phyloP scores from a whole-genome alignment of 768 basidiomycete species.

The Tephrocybe sp. region DNA sequence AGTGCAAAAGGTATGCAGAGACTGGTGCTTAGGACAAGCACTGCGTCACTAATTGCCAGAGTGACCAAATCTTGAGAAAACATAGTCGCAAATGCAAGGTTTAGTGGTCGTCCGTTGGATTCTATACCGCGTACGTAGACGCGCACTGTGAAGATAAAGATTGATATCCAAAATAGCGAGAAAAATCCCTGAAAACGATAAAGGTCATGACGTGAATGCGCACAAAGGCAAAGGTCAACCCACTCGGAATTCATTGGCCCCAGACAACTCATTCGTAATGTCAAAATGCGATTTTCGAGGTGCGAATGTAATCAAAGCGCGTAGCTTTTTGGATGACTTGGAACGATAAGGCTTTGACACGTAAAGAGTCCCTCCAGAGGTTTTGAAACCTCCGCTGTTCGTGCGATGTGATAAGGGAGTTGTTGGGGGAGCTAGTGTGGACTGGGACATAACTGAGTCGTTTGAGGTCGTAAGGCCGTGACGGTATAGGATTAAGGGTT shows the following conservation, averaged over 20 bases:
- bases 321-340: conserved; percentile 69
- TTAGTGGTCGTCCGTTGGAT: conserved; percentile 73
- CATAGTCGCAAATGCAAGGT: conserved; percentile 78
- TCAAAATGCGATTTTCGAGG: conserved; percentile 88
- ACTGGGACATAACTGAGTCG: conserved; percentile 1
- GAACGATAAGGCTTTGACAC: conserved; percentile 78
- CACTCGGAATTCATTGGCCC: conserved; percentile 84
- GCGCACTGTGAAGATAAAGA: conserved; percentile 77
- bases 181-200: conserved; percentile 74
- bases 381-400: conserved; percentile 43
- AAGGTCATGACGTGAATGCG: not conserved
- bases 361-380: conserved; percentile 64
- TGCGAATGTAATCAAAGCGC: conserved; percentile 81
- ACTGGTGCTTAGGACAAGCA: conserved; percentile 74
- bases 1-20: conserved; percentile 84
- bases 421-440: not conserved
- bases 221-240: conserved; percentile 16
- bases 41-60: conserved; percentile 79
- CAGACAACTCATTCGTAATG: conserved; percentile 68
- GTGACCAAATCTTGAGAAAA: conserved; percentile 83
- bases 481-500: not conserved
- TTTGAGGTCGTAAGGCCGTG: not conserved
- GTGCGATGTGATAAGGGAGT: conserved; percentile 21
- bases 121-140: conserved; percentile 79
- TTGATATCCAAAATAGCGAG: conserved; percentile 88